Evolutionary conservation across 106 monocot species (phyloP), one percentile per base, ranked within the genome.

Genomic region (Dendrobium huoshanense): DNA sequence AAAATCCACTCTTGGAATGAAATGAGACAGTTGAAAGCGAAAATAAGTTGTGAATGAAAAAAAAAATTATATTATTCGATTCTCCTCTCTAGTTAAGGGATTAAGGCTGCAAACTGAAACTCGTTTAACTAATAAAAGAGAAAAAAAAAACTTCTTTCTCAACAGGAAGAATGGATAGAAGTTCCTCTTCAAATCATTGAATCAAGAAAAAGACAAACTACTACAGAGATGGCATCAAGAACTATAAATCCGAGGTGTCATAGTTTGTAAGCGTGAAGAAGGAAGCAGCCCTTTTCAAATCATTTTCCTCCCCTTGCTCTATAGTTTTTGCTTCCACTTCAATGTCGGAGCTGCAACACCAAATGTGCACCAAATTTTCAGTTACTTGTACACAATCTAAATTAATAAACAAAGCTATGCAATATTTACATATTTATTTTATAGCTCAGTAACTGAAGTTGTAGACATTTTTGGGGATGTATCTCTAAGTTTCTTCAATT

Each of bases 261-360:
- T 73, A 55, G 33, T 81, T 81, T 8, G 80, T 85, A 1, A 85
- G 81, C 2, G 81, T 85, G 78, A 85, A 81, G 33, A 81, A 73
- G 16, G 85, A 85, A 43, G 85, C 85, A 45, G 85, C 85, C 27
- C 81, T 58, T 64, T 78, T 81, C 72, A 85, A 24, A 78, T 85
- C 85, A 77, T 85, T 72, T 40, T 85, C 85, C 49, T 77, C 77
- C 18, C 73, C 42, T 27, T 78, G 56, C 45, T 78, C 85, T 27
- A 81, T 67, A 9, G 9, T 3, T 1, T 81, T 81, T 20, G 70
- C 80, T 9, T 47, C 73, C 2, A 8, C 3, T 16, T 77, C 65
- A n/a, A 37, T 48, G 25, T 59, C 72, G 13, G 4, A 45, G 33
- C 85, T 85, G 80, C 80, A 55, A 44, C 72, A 37, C 64, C 64